Percentiles rank a stretch among this genome's conserved stretches.
phyloP scores from a whole-genome alignment of 1,139 yeast genomes.

The Blastobotrys buckinghamii region DNA sequence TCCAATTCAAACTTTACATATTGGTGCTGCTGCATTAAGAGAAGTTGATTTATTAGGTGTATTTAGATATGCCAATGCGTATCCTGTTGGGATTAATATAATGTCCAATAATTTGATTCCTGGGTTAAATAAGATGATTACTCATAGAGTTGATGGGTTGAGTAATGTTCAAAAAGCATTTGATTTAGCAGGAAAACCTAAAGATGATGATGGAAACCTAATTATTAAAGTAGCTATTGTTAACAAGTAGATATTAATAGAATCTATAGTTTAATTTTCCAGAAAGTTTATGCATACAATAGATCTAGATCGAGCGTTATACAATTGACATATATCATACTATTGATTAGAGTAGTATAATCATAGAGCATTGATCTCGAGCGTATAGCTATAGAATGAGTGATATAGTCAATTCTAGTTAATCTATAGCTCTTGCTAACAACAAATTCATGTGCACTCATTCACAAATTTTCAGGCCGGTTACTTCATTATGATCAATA shows the following conservation, averaged over 20 bases:
- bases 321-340: too few relatives aligned
- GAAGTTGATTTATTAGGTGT: slow-evolving; percentile 68
- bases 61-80: slow-evolving; percentile 82
- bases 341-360: too few relatives aligned
- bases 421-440: too few relatives aligned
- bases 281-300: too few relatives aligned
- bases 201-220: slow-evolving; percentile 26
- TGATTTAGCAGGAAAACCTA: slow-evolving; percentile 28
- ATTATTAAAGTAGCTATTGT: slow-evolving; percentile 27
- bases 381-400: too few relatives aligned
- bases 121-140: slow-evolving; percentile 60
- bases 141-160: slow-evolving; percentile 56
- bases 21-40: slow-evolving; percentile 43
- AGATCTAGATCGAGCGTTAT: too few relatives aligned
- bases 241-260: background rate
- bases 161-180: slow-evolving; percentile 26
- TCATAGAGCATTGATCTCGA: too few relatives aligned
- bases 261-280: too few relatives aligned
- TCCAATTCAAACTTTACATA: slow-evolving; percentile 37
- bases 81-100: slow-evolving; percentile 62
- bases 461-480: too few relatives aligned
- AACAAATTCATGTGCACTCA: too few relatives aligned
- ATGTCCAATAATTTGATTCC: slow-evolving; percentile 51
- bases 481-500: too few relatives aligned
- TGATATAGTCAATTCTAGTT: too few relatives aligned